phyloP scores from a whole-genome alignment of 1,139 yeast species.

The Pichia sp. region DNA sequence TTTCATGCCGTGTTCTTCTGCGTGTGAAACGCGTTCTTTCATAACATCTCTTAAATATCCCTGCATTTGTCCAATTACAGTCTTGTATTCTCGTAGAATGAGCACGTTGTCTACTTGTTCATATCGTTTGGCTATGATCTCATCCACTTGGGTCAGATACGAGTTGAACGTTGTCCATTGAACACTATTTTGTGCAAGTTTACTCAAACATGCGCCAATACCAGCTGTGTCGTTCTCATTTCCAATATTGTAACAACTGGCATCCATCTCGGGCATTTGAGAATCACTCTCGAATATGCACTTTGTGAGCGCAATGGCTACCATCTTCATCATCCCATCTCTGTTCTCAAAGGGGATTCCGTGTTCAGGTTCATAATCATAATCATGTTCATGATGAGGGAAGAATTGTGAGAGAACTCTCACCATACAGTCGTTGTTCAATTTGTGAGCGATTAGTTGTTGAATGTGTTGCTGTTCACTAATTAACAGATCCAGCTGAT shows the following conservation, averaged over 20 bases:
- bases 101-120: slow-evolving; percentile 2
- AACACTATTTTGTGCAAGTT: slow-evolving; percentile 10
- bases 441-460: not conserved
- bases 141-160: slow-evolving; percentile 20
- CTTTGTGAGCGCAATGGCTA: slow-evolving; percentile 19
- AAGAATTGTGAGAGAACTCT: not conserved
- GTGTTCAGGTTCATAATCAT: not conserved
- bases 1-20: too few species aligned
- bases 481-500: not conserved
- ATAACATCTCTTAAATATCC: too few species aligned
- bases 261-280: slow-evolving; percentile 10
- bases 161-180: slow-evolving; percentile 28
- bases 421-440: not conserved
- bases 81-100: slow-evolving; percentile 2
- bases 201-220: slow-evolving; percentile 12
- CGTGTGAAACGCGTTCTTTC: too few species aligned
- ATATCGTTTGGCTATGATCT: slow-evolving; percentile 6
- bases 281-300: slow-evolving; percentile 17
- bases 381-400: not conserved
- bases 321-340: slow-evolving; percentile 5
- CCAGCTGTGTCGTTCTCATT: not conserved
- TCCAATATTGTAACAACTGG: slow-evolving; percentile 5
- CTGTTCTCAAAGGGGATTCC: not conserved
- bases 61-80: too few species aligned
- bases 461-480: not conserved